phyloP scores from a whole-genome alignment of 1,284 basidiomycete genomes.

The Vanrija sp. region DNA sequence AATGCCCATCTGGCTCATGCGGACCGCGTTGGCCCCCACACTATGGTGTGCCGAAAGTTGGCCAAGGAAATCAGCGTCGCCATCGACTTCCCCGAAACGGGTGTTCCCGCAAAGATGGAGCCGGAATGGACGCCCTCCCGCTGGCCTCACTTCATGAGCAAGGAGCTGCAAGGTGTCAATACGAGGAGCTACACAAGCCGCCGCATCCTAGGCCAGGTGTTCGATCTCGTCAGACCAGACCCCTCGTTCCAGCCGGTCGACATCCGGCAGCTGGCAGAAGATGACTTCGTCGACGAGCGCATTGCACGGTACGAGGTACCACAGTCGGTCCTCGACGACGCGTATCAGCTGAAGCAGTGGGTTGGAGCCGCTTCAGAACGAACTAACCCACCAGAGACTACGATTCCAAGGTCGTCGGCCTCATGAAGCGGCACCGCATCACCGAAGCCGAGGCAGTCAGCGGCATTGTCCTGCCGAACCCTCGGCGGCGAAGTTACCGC shows the following conservation, averaged over 20 bases:
- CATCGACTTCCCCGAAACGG: conserved; percentile 28
- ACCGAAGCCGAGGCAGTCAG: conserved; percentile 26
- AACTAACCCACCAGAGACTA: conserved; percentile 2
- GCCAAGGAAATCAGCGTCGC: conserved; percentile 22
- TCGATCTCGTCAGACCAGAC: conserved; percentile 16
- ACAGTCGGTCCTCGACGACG: conserved; percentile 14
- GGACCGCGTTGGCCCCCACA: conserved; percentile 19
- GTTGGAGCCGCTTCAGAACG: background rate
- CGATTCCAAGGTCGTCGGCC: conserved; percentile 5
- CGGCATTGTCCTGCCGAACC: conserved; percentile 21
- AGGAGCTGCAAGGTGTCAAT: background rate
- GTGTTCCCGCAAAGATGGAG: background rate
- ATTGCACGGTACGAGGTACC: conserved; percentile 18
- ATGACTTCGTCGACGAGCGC: conserved; percentile 4
- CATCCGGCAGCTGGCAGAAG: conserved; percentile 1
- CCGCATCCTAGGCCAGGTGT: conserved; percentile 23
- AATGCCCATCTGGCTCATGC: conserved; percentile 29
- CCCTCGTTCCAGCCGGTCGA: conserved; percentile 8
- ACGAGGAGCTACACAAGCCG: conserved; percentile 11
- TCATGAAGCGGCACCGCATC: conserved; percentile 20
- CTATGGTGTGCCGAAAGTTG: conserved; percentile 16
- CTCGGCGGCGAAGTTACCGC: conserved; percentile 8
- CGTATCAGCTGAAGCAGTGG: conserved; percentile 20
- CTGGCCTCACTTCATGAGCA: conserved; percentile 33
- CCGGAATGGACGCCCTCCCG: background rate